Percentiles rank a stretch among this genome's conserved stretches.
phyloP scores from a whole-genome alignment of 176 grass and related monocot species.

The Metroxylon sagu region DNA sequence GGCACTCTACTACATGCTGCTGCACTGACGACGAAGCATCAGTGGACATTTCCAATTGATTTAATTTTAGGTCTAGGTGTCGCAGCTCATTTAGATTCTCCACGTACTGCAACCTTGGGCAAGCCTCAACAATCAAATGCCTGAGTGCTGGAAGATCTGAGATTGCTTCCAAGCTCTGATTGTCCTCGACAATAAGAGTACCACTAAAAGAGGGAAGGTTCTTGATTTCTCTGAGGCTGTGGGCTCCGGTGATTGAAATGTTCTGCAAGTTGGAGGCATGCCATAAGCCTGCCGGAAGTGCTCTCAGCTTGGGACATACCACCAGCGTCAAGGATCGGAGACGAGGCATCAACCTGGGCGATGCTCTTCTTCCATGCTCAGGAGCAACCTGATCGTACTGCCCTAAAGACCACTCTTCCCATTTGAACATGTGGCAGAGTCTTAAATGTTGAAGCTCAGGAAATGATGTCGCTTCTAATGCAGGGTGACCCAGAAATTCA shows the following conservation, averaged over 20 bases:
- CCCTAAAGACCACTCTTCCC: conserved; percentile 28
- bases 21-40: no score
- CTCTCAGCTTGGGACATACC: conserved; percentile 13
- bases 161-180: conserved; percentile 9
- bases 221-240: conserved; percentile 16
- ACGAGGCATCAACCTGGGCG: not conserved
- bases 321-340: not conserved
- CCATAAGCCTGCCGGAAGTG: conserved; percentile 11
- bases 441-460: conserved; percentile 12
- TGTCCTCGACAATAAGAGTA: not conserved
- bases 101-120: conserved; percentile 8
- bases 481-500: conserved; percentile 8
- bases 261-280: not conserved
- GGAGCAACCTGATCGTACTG: not conserved
- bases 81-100: conserved; percentile 4
- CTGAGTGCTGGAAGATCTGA: conserved; percentile 14
- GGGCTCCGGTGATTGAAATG: not conserved
- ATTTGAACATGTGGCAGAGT: conserved; percentile 11
- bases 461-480: not conserved
- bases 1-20: no score
- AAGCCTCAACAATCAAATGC: not conserved
- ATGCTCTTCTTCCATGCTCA: not conserved
- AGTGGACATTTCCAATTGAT: no score
- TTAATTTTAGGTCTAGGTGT: not conserved
- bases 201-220: conserved; percentile 10